These are phyloP conservation scores for Cytospora piceicola DNA, from an alignment of 2,329 filamentous ascomycete species.

Conservation along the genomic window DNA sequence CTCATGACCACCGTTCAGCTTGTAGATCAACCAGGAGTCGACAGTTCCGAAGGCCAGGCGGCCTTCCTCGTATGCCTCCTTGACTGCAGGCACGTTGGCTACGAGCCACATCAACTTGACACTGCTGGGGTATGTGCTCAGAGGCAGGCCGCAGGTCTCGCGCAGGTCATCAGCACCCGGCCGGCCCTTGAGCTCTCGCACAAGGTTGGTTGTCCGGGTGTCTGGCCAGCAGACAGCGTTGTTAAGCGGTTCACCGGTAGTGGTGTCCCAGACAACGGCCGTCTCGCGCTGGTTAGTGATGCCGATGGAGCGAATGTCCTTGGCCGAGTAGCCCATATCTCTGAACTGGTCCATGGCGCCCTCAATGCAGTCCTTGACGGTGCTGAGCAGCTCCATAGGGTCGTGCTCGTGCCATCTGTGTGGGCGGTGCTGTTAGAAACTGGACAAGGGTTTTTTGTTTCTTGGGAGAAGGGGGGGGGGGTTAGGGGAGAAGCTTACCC, in stretches of 20 bases:
- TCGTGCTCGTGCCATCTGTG: conserved; percentile 88
- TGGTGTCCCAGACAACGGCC: conserved; percentile 80
- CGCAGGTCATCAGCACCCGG: conserved; percentile 70
- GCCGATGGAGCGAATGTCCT: conserved; percentile 76
- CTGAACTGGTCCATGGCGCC: conserved; percentile 73
- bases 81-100: conserved; percentile 70
- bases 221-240: conserved; percentile 93
- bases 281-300: conserved; percentile 93
- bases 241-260: conserved; percentile 78
- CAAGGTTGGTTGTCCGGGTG: conserved; percentile 73
- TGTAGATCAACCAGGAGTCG: conserved; percentile 86
- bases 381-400: conserved; percentile 73
- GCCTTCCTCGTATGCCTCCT: conserved; percentile 74
- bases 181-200: conserved; percentile 73
- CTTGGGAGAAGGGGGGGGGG: too few relatives aligned
- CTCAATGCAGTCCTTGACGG: conserved; percentile 80
- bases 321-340: conserved; percentile 67
- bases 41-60: conserved; percentile 84
- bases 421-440: conserved; percentile 21
- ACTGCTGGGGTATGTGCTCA: conserved; percentile 87
- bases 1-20: conserved; percentile 73
- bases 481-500: conserved; percentile 62
- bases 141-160: conserved; percentile 75
- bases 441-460: conserved; percentile 28
- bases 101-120: conserved; percentile 86